Evolutionary conservation across 192 early-diverging fungal genomes (phyloP).

Genomic region (Linderina pennispora): DNA sequence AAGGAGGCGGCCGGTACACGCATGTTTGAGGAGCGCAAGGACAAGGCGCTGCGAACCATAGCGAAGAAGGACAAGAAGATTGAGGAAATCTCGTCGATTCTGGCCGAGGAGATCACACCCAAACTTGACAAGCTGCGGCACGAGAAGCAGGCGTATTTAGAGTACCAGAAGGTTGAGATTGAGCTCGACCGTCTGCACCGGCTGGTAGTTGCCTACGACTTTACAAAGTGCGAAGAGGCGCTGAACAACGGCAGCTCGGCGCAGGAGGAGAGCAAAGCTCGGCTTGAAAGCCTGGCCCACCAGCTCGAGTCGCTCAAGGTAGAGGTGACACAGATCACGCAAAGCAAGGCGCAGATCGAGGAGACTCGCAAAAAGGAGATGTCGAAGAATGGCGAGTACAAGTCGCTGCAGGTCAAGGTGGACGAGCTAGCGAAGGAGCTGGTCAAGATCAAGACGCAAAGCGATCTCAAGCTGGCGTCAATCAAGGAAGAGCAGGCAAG

Average conservation of each 20-base stretch:
- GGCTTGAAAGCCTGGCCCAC: constrained; percentile 29
- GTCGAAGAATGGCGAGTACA: constrained; percentile 57
- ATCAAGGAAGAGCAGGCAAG: constrained; percentile 65
- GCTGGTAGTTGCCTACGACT: constrained; percentile 81
- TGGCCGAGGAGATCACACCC: constrained; percentile 86
- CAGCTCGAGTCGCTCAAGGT: constrained; percentile 51
- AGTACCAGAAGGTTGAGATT: constrained; percentile 87
- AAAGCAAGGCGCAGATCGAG: constrained; percentile 49
- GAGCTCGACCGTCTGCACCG: constrained; percentile 83
- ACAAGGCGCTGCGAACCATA: constrained; percentile 90
- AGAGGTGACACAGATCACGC: constrained; percentile 60
- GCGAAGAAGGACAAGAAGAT: constrained; percentile 94
- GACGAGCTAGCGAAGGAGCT: constrained; percentile 76
- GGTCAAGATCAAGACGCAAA: constrained; percentile 78
- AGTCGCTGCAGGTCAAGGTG: constrained; percentile 61
- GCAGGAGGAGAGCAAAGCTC: constrained; percentile 16
- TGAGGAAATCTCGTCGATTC: constrained; percentile 77
- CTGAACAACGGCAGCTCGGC: constrained; percentile 32
- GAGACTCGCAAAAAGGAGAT: constrained; percentile 48
- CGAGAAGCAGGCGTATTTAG: constrained; percentile 82
- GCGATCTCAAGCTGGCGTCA: constrained; percentile 69
- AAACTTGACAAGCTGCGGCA: constrained; percentile 85
- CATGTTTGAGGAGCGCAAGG: constrained; percentile 98
- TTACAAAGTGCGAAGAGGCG: constrained; percentile 62
- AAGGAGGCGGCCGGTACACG: constrained; percentile 98